Conservation (phyloP, 495 filamentous ascomycete genomes). For the Cercophora newfieldiana region DNA sequence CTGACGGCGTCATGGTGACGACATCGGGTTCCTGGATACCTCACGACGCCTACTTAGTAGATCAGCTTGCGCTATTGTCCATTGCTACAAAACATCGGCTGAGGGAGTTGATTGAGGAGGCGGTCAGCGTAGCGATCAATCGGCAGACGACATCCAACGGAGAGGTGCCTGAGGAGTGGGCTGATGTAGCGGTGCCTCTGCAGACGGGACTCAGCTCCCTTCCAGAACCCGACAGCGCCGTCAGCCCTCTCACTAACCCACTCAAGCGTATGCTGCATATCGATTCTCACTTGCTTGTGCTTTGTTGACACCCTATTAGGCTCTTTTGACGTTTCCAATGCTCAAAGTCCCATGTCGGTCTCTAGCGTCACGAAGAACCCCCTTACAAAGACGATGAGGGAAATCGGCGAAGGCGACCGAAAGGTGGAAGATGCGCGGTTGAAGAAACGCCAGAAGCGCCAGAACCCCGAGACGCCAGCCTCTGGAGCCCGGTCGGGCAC, state of each 20-base stretch:
- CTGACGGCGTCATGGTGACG: conserved; percentile 56
- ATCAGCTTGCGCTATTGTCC: conserved; percentile 74
- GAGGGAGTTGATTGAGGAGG: conserved; percentile 20
- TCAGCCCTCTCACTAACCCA: conserved; percentile 52
- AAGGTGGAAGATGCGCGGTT: conserved; percentile 51
- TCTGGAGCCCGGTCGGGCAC: conserved; percentile 46
- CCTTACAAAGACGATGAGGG: conserved; percentile 40
- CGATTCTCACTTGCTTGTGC: conserved; percentile 7
- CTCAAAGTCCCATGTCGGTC: conserved; percentile 5
- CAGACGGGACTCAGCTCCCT: conserved; percentile 9
- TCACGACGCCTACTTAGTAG: conserved; percentile 63
- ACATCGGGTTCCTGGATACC: conserved; percentile 66
- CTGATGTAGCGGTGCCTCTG: conserved; percentile 20
- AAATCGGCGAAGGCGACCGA: conserved; percentile 42
- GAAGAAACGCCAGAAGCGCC: conserved; percentile 48
- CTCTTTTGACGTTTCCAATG: conserved; percentile 26
- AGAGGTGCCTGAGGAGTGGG: conserved; percentile 23
- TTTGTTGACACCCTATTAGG: conserved; percentile 22
- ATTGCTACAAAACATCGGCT: conserved; percentile 48
- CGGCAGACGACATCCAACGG: conserved; percentile 21
- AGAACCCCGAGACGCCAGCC: conserved; percentile 40
- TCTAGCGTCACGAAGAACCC: conserved; percentile 26
- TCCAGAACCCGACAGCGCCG: conserved; percentile 50
- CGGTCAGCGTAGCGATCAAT: conserved; percentile 6
- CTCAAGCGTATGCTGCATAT: conserved; percentile 57